These are phyloP conservation scores for Blepharisma stoltei DNA, from an alignment of 73 alveolate species.

Conservation along the genomic window DNA sequence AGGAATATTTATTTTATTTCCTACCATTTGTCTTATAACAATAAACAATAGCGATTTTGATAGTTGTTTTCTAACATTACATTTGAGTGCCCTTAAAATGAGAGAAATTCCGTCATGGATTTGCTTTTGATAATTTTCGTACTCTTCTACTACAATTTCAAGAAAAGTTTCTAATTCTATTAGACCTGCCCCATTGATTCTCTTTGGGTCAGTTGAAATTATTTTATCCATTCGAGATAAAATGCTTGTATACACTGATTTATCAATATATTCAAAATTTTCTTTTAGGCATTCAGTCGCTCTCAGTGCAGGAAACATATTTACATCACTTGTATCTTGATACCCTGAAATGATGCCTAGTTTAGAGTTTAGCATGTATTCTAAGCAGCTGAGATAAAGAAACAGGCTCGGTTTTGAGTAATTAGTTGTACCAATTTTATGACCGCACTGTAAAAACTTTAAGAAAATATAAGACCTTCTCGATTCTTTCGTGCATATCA, in stretches of 20 bases:
- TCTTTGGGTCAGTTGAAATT: conserved; percentile 2
- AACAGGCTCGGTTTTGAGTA: not conserved
- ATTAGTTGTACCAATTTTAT: not conserved
- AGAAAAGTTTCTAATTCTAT: not conserved
- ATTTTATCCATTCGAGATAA: not conserved
- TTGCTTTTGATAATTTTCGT: not conserved
- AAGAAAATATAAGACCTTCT: not conserved
- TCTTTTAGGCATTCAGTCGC: conserved; percentile 7
- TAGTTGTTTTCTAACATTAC: not conserved
- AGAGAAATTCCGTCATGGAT: not conserved
- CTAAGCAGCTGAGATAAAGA: conserved; percentile 8
- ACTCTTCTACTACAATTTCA: not conserved
- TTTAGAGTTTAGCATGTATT: not conserved
- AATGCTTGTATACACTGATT: not conserved
- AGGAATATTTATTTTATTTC: not conserved
- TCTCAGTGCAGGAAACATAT: not conserved
- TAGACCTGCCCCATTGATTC: conserved; percentile 24
- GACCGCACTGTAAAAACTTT: not conserved
- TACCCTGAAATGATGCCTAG: not conserved
- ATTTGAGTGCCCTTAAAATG: not conserved
- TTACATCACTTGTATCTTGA: conserved; percentile 3
- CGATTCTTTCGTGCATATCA: not conserved
- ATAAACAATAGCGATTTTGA: not conserved
- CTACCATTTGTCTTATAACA: not conserved
- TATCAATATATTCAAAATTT: not conserved